Evolutionary conservation across 352 stramenopile genomes (phyloP).

Genomic region (Phytopythium aichiense): DNA sequence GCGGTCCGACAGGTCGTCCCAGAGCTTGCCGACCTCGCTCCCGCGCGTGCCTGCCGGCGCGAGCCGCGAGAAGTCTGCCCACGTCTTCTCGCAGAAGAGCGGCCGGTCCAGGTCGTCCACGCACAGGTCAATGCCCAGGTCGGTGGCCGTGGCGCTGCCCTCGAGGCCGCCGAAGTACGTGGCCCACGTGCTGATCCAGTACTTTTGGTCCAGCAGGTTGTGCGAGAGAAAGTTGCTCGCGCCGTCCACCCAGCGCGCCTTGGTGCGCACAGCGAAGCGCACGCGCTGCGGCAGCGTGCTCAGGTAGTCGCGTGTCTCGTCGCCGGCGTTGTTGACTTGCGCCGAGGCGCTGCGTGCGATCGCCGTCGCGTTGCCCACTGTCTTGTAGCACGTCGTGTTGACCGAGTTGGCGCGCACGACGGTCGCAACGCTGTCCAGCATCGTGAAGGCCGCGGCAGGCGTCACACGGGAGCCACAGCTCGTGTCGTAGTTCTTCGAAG

Average conservation of each 20-base stretch:
- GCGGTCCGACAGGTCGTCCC: slow-evolving; percentile 34
- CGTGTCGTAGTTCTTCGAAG: slow-evolving; percentile 24
- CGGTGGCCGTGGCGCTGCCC: slow-evolving; percentile 5
- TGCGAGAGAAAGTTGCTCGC: slow-evolving; percentile 47
- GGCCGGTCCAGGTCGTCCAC: slow-evolving; percentile 48
- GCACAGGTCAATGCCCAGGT: slow-evolving; percentile 45
- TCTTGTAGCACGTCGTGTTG: slow-evolving; percentile 53
- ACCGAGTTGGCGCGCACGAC: slow-evolving; percentile 30
- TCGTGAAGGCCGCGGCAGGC: slow-evolving; percentile 25
- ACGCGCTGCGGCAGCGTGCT: slow-evolving; percentile 41
- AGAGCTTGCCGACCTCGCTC: slow-evolving; percentile 23
- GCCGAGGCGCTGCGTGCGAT: slow-evolving; percentile 19
- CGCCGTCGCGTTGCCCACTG: slow-evolving; percentile 33
- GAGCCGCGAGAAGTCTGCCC: slow-evolving; percentile 29
- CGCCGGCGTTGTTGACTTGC: slow-evolving; percentile 1
- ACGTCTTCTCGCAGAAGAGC: slow-evolving; percentile 55
- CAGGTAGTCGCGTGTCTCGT: slow-evolving; percentile 35
- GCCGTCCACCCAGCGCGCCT: slow-evolving; percentile 44
- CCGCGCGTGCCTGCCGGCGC: slow-evolving; percentile 8
- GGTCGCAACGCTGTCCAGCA: slow-evolving; percentile 39
- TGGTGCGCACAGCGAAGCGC: slow-evolving; percentile 40
- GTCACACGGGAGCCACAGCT: slow-evolving; percentile 21
- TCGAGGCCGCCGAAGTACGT: slow-evolving; percentile 41
- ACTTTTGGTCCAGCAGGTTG: slow-evolving; percentile 51
- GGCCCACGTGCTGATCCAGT: slow-evolving; percentile 52